phyloP scores from a whole-genome alignment of 2,329 filamentous ascomycete species.

The Helicocarpus griseus region DNA sequence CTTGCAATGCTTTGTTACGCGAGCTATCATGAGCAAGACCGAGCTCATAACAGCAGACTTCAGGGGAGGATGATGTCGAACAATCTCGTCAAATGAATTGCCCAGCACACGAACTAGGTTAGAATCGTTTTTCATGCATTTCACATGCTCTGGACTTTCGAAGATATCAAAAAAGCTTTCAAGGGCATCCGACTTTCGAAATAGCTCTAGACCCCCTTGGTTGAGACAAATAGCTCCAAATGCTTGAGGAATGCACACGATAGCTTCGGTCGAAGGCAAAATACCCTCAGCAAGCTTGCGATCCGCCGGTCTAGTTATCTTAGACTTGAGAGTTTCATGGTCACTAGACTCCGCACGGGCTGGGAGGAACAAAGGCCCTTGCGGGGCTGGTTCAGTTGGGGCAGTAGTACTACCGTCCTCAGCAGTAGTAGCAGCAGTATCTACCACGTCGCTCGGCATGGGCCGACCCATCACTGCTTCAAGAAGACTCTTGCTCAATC shows the following conservation, averaged over 20 bases:
- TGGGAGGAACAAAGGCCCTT: constrained; percentile 26
- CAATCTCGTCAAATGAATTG: constrained; percentile 82
- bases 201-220: constrained; percentile 74
- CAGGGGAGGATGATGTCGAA: constrained; percentile 80
- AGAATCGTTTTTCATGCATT: constrained; percentile 66
- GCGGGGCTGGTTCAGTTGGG: constrained; percentile 30
- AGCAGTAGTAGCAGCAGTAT: constrained; percentile 18
- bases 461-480: constrained; percentile 58
- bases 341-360: constrained; percentile 13
- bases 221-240: constrained; percentile 93
- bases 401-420: constrained; percentile 27
- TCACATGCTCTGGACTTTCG: constrained; percentile 80
- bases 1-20: constrained; percentile 65
- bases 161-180: constrained; percentile 94
- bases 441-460: constrained; percentile 19
- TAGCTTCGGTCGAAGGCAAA: constrained; percentile 77
- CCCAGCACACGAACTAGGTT: constrained; percentile 67
- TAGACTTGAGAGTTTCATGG: constrained; percentile 20
- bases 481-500: constrained; percentile 75
- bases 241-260: constrained; percentile 74
- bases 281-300: constrained; percentile 56
- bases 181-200: constrained; percentile 71
- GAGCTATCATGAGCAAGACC: constrained; percentile 79
- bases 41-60: constrained; percentile 71
- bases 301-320: constrained; percentile 21